These are phyloP conservation scores for Lipomyces yamanashiensis DNA, from an alignment of 805 yeast genomes.

Conservation along the genomic window DNA sequence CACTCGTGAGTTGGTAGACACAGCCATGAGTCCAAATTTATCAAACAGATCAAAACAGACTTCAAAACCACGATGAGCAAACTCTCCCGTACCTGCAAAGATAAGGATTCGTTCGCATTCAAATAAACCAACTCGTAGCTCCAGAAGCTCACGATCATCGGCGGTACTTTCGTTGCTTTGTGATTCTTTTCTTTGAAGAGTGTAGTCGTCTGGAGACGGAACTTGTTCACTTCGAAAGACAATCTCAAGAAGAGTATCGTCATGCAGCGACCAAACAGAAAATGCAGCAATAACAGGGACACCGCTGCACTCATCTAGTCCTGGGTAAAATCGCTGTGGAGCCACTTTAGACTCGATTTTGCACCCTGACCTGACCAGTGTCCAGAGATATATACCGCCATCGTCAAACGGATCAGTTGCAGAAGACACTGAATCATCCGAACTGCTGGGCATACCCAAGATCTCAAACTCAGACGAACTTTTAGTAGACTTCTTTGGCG, in stretches of 20 bases:
- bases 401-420: neutral
- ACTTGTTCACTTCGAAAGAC: constrained; percentile 23
- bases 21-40: constrained; percentile 15
- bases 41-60: constrained; percentile 27
- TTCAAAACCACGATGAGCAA: constrained; percentile 4
- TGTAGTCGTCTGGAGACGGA: neutral
- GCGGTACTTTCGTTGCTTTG: neutral
- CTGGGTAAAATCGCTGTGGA: neutral
- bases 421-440: constrained; percentile 1
- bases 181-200: neutral
- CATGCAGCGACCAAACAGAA: constrained; percentile 28
- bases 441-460: neutral
- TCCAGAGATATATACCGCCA: constrained; percentile 26
- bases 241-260: constrained; percentile 22
- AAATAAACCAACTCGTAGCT: constrained; percentile 18
- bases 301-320: neutral
- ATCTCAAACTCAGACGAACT: neutral
- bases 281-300: constrained; percentile 12
- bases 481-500: neutral
- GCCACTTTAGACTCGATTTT: constrained; percentile 3
- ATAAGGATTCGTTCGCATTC: constrained; percentile 6
- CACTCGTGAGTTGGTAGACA: constrained; percentile 25
- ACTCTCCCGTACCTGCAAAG: constrained; percentile 33
- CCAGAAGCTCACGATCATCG: constrained; percentile 24
- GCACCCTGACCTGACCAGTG: neutral